Evolutionary conservation across 805 yeast genomes (phyloP).

Genomic region (Candida ponderosae): DNA sequence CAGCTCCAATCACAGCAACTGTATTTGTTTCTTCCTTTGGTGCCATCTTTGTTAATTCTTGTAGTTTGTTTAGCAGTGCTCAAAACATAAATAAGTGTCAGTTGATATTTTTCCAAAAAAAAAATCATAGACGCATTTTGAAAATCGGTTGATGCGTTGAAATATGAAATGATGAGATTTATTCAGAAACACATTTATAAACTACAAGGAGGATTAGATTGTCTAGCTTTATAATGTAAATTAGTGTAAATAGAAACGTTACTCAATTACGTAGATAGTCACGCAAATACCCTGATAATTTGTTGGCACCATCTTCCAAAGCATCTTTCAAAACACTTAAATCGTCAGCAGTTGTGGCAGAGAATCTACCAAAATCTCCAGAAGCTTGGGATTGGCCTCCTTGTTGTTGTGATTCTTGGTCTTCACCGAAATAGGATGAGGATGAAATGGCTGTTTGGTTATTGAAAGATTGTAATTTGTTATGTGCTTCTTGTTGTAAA

Average conservation of each 20-base stretch:
- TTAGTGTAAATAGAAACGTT: no score
- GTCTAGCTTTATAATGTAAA: no score
- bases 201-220: no score
- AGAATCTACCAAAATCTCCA: slow-evolving; percentile 55
- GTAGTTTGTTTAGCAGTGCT: no score
- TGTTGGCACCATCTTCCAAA: slow-evolving; percentile 88
- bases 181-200: no score
- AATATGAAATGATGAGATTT: no score
- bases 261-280: slow-evolving; percentile 57
- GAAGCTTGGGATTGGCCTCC: slow-evolving; percentile 20
- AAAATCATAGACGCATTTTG: no score
- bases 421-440: slow-evolving; percentile 86
- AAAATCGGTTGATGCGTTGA: no score
- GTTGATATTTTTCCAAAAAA: no score
- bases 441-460: slow-evolving; percentile 92
- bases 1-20: slow-evolving; percentile 77
- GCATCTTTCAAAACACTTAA: slow-evolving; percentile 84
- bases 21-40: slow-evolving; percentile 1
- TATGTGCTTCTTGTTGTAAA: slow-evolving; percentile 70
- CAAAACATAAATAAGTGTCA: no score
- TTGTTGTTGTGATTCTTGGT: slow-evolving; percentile 26
- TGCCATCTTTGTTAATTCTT: no score
- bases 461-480: slow-evolving; percentile 72
- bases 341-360: slow-evolving; percentile 81
- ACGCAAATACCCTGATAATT: slow-evolving; percentile 76